Evolutionary conservation across 495 filamentous ascomycete species (phyloP).

Genomic region (Hypoxylon lienhwacheense): DNA sequence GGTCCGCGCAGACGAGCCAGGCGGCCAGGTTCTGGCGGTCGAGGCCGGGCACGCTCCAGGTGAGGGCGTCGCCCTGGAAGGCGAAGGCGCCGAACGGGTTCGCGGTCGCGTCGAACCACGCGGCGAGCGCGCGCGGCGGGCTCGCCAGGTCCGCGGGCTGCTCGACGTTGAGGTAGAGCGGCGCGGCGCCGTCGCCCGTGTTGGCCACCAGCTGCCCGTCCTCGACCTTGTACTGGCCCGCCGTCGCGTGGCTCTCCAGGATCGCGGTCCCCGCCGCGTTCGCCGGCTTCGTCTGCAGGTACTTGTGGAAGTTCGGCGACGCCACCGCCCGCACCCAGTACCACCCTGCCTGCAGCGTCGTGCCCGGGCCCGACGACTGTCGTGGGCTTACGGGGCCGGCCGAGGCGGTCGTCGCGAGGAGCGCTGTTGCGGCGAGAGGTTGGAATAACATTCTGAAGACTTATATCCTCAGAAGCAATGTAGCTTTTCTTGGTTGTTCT

Average conservation of each 20-base stretch:
- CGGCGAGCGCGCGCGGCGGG: slow-evolving; percentile 46
- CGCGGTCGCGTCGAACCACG: slow-evolving; percentile 54
- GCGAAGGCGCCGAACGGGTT: slow-evolving; percentile 61
- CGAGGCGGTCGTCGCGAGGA: slow-evolving; percentile 5
- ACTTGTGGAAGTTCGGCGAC: slow-evolving; percentile 64
- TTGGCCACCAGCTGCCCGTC: slow-evolving; percentile 60
- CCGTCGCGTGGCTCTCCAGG: slow-evolving; percentile 55
- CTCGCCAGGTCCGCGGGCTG: slow-evolving; percentile 51
- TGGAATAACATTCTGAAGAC: slow-evolving; percentile 11
- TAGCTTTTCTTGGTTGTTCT: too few relatives aligned
- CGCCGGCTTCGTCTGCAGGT: slow-evolving; percentile 59
- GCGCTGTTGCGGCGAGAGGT: not conserved
- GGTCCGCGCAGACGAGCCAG: slow-evolving; percentile 59
- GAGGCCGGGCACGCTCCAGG: slow-evolving; percentile 54
- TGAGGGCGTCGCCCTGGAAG: slow-evolving; percentile 59
- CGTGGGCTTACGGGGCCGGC: slow-evolving; percentile 9
- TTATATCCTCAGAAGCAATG: not conserved
- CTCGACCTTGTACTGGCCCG: slow-evolving; percentile 62
- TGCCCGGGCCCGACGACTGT: slow-evolving; percentile 25
- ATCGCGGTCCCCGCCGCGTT: slow-evolving; percentile 53
- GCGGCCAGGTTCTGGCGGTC: slow-evolving; percentile 58
- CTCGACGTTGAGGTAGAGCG: slow-evolving; percentile 52
- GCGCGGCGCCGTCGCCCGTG: slow-evolving; percentile 39
- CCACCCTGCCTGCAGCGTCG: slow-evolving; percentile 53
- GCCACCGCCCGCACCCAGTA: slow-evolving; percentile 65